A percentile compares a stretch with the other conserved stretches of the same genome.
These are phyloP conservation scores for Rhynchospora breviuscula DNA, from an alignment of 176 grass and related monocot species.

Conservation along the genomic window DNA sequence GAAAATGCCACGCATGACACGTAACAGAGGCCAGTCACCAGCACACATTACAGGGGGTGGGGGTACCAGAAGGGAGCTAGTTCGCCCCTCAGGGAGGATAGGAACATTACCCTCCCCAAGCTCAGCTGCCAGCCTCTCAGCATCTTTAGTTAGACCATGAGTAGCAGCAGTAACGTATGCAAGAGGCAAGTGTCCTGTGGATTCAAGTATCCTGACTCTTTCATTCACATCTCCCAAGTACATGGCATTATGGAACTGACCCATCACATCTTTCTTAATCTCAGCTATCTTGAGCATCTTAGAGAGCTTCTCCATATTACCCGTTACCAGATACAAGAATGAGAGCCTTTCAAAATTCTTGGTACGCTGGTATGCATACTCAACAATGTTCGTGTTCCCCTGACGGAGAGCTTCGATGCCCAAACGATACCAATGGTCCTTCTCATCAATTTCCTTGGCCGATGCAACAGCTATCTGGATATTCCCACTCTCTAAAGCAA, in stretches of 20 bases:
- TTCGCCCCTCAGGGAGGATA: constrained; percentile 52
- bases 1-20: constrained; percentile 79
- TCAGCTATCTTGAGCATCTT: constrained; percentile 67
- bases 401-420: constrained; percentile 72
- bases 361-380: constrained; percentile 75
- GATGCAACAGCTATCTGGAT: constrained; percentile 86
- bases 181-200: constrained; percentile 70
- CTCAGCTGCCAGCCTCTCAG: constrained; percentile 59
- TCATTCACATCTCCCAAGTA: constrained; percentile 74
- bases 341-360: constrained; percentile 77
- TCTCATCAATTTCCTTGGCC: constrained; percentile 83
- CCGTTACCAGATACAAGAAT: constrained; percentile 76
- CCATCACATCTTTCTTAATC: constrained; percentile 67
- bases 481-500: constrained; percentile 79
- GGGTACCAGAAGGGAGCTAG: constrained; percentile 49
- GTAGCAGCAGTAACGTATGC: constrained; percentile 76
- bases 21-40: constrained; percentile 82
- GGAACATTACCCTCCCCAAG: constrained; percentile 73
- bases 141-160: constrained; percentile 69
- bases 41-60: constrained; percentile 50
- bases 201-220: constrained; percentile 73
- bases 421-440: constrained; percentile 71
- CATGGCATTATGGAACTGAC: constrained; percentile 72
- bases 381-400: constrained; percentile 70
- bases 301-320: constrained; percentile 59